These are phyloP conservation scores for Arthrinium puccinioides DNA, from an alignment of 2,329 filamentous ascomycete genomes.

Conservation along the genomic window DNA sequence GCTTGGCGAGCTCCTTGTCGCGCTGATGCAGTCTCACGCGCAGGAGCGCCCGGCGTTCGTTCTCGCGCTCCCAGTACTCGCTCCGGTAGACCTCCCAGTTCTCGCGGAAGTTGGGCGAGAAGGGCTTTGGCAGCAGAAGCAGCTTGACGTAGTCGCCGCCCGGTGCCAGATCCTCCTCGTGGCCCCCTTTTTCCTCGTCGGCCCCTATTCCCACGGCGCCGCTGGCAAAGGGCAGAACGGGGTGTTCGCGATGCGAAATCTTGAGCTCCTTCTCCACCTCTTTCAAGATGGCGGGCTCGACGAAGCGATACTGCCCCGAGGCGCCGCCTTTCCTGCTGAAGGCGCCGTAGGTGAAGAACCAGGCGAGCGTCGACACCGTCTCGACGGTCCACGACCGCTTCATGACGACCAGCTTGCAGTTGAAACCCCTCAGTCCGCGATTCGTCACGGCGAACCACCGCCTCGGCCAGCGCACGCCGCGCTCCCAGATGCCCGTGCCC, in stretches of 20 bases:
- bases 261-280: constrained; percentile 55
- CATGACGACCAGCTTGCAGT: constrained; percentile 90
- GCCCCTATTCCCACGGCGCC: constrained; percentile 53
- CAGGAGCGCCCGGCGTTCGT: constrained; percentile 73
- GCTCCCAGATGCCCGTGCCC: constrained; percentile 94
- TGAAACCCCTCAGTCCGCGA: constrained; percentile 82
- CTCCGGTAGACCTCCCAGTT: constrained; percentile 94
- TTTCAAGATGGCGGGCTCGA: constrained; percentile 57
- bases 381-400: constrained; percentile 78
- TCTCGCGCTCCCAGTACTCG: constrained; percentile 96
- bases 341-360: constrained; percentile 69
- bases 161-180: constrained; percentile 84
- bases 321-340: constrained; percentile 56
- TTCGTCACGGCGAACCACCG: constrained; percentile 88
- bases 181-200: constrained; percentile 59
- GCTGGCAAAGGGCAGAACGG: constrained; percentile 28
- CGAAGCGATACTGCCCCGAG: constrained; percentile 66
- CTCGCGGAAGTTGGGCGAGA: constrained; percentile 88
- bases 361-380: constrained; percentile 61
- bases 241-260: constrained; percentile 33
- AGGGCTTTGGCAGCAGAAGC: constrained; percentile 85
- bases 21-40: constrained; percentile 61
- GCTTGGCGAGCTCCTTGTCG: constrained; percentile 60
- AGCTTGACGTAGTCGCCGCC: constrained; percentile 91
- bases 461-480: constrained; percentile 87